Conservation (phyloP, 2,329 filamentous ascomycete species). For the Cytospora piceicola region DNA sequence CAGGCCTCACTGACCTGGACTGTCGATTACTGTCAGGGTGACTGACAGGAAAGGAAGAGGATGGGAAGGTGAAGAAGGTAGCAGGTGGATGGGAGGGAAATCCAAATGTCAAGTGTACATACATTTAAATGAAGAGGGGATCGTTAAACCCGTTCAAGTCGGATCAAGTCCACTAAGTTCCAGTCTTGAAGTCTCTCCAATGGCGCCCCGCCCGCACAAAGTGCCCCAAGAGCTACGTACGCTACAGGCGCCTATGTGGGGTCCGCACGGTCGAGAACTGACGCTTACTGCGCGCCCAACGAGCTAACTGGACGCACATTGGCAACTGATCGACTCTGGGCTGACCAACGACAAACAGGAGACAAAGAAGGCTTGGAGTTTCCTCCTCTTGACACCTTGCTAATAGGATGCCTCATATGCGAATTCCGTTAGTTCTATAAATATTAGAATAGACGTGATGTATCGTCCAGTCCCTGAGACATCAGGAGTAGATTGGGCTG, state of each 20-base stretch:
- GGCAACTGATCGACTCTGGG: not conserved
- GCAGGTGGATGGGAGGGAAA: not conserved
- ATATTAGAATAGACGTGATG: not conserved
- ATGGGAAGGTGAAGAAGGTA: not conserved
- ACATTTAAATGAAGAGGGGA: not conserved
- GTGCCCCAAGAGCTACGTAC: not conserved
- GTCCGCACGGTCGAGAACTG: slow-evolving; percentile 1
- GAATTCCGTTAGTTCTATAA: too few relatives aligned
- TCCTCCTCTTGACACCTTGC: not conserved
- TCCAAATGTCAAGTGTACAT: not conserved
- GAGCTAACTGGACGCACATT: not conserved
- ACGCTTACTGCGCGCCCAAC: not conserved
- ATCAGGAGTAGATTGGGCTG: not conserved
- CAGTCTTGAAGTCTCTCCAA: not conserved
- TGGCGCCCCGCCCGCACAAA: not conserved
- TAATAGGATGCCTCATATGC: not conserved
- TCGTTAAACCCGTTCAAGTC: not conserved
- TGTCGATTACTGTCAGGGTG: not conserved
- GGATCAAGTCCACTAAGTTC: not conserved
- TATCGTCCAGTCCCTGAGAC: not conserved
- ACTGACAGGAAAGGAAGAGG: not conserved
- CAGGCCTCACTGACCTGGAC: not conserved
- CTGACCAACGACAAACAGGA: not conserved
- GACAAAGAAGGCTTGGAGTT: not conserved
- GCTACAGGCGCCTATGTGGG: not conserved